Evolutionary conservation across 352 stramenopile genomes (phyloP), one percentile per base, ranked within the genome.

Genomic region (Phytophthora kernoviae): DNA sequence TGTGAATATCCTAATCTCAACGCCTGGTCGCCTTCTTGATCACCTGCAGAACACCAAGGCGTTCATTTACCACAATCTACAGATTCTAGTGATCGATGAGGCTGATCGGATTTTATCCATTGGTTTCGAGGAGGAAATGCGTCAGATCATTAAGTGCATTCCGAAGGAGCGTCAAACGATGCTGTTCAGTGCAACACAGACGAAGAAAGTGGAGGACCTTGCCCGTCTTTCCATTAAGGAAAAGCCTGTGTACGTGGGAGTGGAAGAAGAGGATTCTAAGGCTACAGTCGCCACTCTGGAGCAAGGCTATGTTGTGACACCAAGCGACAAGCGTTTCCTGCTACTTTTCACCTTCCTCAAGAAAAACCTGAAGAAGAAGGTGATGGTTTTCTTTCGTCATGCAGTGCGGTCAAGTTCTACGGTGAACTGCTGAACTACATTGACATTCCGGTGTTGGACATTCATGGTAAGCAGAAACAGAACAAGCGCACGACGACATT

Each of bases 321-420:
- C 95, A 9, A 98, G 90, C 45, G 96, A 99, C 58, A 98, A 99
- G 79, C 93, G 98, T 30, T 99, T 99, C 67, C 79, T 99, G 44
- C 76, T 99, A 45, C 81, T 99, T 17, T 99, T 99, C 65, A 99
- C 98, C 9, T 99, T 99, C 77, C 73, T 99, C 22, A 99, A 99
- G 71, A 99, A 98, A 79, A 99, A 99, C 81, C 80, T 98, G 54
- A 98, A 99, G 67, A 99, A 99, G 69, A 99, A 99, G 70, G 96
- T 99, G 49, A 99, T 99, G 96, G 96, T 97, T 46, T 95, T 96
- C 58, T 95, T 96, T 94, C 81, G 54, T 92, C 83, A 4, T 96
- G 88, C 56, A 98, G 96, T 60, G 96, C 91, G 15, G 98, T 99
- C 49, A 99, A 99, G 70, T 99, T 98, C 64, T 98, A 99, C 80